phyloP scores from a whole-genome alignment of 169 alveolate species.

The Eimeria maxima region DNA sequence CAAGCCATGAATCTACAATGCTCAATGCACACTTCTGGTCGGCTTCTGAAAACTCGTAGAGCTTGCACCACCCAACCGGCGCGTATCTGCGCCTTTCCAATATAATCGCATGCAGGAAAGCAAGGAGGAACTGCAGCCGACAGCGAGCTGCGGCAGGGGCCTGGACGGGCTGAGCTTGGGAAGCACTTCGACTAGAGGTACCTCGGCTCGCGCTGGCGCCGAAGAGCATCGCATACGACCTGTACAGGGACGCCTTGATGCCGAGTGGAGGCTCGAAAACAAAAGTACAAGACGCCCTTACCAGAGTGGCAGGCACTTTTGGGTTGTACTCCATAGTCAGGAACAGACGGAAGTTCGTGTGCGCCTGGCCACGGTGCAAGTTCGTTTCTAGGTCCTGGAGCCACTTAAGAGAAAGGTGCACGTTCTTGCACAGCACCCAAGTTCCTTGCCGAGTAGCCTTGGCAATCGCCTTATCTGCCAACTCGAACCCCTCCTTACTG shows the following conservation, averaged over 20 bases:
- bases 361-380: constrained; percentile 93
- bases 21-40: constrained; percentile 97
- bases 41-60: constrained; percentile 98
- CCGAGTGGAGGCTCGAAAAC: constrained; percentile 99
- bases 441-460: constrained; percentile 96
- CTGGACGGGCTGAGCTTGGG: constrained; percentile 52
- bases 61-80: constrained; percentile 99
- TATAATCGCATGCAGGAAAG: constrained; percentile 98
- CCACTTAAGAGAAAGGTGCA: constrained; percentile 98
- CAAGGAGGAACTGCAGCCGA: constrained; percentile 96
- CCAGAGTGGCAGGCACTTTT: constrained; percentile 94
- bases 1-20: constrained; percentile 97
- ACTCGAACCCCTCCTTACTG: constrained; percentile 97
- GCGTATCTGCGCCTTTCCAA: constrained; percentile 97
- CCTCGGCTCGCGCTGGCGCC: constrained; percentile 47
- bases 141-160: constrained; percentile 92
- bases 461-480: constrained; percentile 96
- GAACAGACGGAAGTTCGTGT: constrained; percentile 96
- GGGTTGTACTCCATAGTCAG: constrained; percentile 98
- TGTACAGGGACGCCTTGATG: constrained; percentile 94
- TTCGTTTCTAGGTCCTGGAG: constrained; percentile 97
- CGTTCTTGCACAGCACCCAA: constrained; percentile 99
- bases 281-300: constrained; percentile 96
- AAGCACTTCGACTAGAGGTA: background rate
- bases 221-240: constrained; percentile 91